Evolutionary conservation across 768 basidiomycete species (phyloP), one percentile per base, ranked within the genome.

Genomic region (Macrolepiota albuminosa): DNA sequence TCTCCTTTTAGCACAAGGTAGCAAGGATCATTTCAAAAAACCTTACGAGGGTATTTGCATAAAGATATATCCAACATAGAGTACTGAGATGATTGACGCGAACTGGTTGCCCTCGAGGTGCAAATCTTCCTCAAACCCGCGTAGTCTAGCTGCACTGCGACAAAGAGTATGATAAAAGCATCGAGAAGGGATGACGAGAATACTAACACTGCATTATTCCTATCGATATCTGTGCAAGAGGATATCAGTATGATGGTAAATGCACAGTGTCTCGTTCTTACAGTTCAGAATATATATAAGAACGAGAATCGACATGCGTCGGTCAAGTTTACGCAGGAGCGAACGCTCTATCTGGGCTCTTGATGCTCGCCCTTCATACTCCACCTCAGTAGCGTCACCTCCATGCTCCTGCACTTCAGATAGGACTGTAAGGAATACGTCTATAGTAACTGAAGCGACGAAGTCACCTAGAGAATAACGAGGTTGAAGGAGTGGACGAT

Each of bases 11-110:
- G 26, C 18, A 21, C 8, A 8, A 29, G 40, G 18, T 34, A 51
- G n/a, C 11, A 11, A 48, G 48, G 13, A n/a, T 52, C 11, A 13
- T 36, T 33, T 13, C 16, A 34, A 57, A 36, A 33, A 36, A 4
- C 73, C 85, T 72, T 65, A 88, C 85, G 86, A 89, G 45, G 89
- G 89, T 56, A 91, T 80, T 69, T 91, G 89, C 88, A 90, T 89
- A 42, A 89, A 71, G 59, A 87, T 87, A 67, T 91, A 91, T 11
- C 89, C 79, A 47, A 89, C 78, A 65, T 89, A 91, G 36, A 91
- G 76, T 51, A 87, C 82, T 45, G 86, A 86, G 45, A 91, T 71
- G 16, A 91, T 71, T 0, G 87, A 85, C 11, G 84, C 80, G 67
- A 89, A 91, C 64, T 91, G 78, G 56, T 83, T 78, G 31, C 76